phyloP scores from a whole-genome alignment of 768 basidiomycete genomes.

The Hirschioporus abietinus region DNA sequence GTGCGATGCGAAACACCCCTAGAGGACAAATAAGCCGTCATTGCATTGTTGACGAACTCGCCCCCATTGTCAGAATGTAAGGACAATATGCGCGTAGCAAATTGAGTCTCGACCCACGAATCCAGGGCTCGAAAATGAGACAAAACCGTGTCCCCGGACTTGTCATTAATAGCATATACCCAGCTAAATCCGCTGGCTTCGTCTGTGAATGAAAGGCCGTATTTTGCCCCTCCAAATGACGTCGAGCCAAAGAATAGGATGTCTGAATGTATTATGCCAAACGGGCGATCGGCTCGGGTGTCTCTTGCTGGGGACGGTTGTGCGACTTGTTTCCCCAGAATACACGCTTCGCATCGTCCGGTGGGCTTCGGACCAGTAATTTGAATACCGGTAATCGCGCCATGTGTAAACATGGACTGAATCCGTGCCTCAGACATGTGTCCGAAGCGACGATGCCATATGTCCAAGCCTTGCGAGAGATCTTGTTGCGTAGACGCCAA shows the following conservation, averaged over 20 bases:
- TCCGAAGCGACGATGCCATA: background rate
- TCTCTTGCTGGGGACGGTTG: background rate
- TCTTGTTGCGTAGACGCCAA: background rate
- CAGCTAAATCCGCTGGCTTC: conserved; percentile 24
- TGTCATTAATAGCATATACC: conserved; percentile 22
- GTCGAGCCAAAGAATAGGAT: background rate
- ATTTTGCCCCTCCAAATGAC: conserved; percentile 21
- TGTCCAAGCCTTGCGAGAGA: background rate
- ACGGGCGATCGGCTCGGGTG: background rate
- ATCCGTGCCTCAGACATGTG: background rate
- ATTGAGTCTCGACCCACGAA: conserved; percentile 22
- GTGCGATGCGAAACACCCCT: background rate
- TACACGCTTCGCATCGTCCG: background rate
- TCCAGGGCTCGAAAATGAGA: conserved; percentile 22
- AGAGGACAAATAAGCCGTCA: background rate
- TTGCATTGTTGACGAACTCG: conserved; percentile 18
- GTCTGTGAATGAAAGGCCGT: conserved; percentile 33
- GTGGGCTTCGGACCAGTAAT: background rate
- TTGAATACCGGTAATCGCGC: background rate
- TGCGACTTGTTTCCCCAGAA: background rate
- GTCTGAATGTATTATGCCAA: background rate
- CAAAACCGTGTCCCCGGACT: conserved; percentile 21
- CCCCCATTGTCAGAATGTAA: conserved; percentile 26
- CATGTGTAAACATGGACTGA: background rate
- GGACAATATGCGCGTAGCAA: conserved; percentile 21